phyloP scores from a whole-genome alignment of 2,329 filamentous ascomycete genomes.

The Fusarium secorum region DNA sequence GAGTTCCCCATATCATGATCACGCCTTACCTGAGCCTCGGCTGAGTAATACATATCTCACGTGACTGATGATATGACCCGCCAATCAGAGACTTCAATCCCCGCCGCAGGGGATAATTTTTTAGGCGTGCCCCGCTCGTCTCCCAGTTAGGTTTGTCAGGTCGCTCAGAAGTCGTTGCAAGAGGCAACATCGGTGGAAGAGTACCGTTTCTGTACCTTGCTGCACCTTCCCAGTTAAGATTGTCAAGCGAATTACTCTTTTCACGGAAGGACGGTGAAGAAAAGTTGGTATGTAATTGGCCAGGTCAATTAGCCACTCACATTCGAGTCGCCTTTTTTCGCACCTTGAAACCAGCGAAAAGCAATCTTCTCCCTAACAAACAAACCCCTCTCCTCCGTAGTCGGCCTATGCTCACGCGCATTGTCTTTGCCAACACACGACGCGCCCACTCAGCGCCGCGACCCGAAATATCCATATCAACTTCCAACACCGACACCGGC shows the following conservation, averaged over 20 bases:
- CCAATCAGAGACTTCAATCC: conserved; percentile 13
- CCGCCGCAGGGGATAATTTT: conserved; percentile 4
- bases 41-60: not conserved
- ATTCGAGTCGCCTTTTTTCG: conserved; percentile 30
- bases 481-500: conserved; percentile 42
- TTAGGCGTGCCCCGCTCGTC: conserved; percentile 13
- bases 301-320: conserved; percentile 24
- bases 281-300: conserved; percentile 8
- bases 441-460: conserved; percentile 37
- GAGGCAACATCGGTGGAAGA: conserved; percentile 5
- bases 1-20: not conserved
- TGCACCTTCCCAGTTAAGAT: not conserved
- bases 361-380: conserved; percentile 37
- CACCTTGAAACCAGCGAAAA: conserved; percentile 29
- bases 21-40: not conserved
- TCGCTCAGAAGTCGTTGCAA: conserved; percentile 16
- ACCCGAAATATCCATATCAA: conserved; percentile 39
- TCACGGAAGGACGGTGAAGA: conserved; percentile 1
- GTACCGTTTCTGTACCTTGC: conserved; percentile 25
- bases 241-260: not conserved
- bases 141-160: conserved; percentile 22
- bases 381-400: conserved; percentile 45
- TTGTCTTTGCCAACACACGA: conserved; percentile 37
- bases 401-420: conserved; percentile 43
- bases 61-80: not conserved